phyloP scores from a whole-genome alignment of 805 yeast species.

The Lipomyces yamanashiensis region DNA sequence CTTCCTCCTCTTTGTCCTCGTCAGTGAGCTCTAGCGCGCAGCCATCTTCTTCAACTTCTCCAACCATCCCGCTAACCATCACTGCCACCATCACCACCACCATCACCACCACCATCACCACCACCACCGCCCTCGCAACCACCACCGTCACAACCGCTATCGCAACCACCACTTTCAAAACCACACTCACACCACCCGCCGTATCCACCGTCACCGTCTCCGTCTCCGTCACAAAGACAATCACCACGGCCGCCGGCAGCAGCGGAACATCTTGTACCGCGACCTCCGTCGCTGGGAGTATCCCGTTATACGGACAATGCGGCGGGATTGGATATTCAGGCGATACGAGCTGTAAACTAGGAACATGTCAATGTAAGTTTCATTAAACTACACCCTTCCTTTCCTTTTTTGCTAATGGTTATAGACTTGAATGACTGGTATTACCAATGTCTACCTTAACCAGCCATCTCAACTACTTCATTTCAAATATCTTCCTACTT shows the following conservation, averaged over 20 bases:
- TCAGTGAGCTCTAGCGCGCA: neutral
- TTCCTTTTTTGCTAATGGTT: neutral
- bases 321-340: slow-evolving; percentile 17
- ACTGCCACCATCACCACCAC: neutral
- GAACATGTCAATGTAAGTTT: neutral
- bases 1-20: neutral
- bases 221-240: neutral
- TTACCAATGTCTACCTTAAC: slow-evolving; percentile 6
- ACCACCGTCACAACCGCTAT: neutral
- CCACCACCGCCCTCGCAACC: neutral
- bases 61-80: neutral
- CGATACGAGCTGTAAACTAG: neutral
- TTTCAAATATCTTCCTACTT: neutral
- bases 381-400: neutral
- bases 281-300: neutral
- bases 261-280: neutral
- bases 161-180: neutral
- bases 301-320: slow-evolving; percentile 11
- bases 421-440: slow-evolving; percentile 16
- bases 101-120: neutral
- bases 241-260: neutral
- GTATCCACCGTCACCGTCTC: neutral
- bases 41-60: neutral
- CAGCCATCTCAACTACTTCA: neutral
- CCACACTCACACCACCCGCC: neutral